These are phyloP conservation scores for Neurospora sp. DNA, from an alignment of 495 filamentous ascomycete species.

Conservation along the genomic window DNA sequence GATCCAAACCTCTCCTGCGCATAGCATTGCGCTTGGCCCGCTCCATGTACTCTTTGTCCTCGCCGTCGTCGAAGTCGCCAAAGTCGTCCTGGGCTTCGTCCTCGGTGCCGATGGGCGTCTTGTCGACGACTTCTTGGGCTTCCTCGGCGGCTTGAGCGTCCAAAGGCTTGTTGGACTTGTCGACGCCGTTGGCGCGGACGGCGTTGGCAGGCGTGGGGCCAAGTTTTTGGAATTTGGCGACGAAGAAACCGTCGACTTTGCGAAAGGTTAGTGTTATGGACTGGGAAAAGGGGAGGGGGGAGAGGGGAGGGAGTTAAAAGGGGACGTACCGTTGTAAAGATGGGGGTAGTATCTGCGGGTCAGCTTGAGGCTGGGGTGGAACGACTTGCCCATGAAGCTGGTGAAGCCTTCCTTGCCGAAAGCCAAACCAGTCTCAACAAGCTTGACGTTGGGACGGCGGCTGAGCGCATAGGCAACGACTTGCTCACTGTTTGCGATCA, in stretches of 20 bases:
- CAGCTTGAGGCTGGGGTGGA: conserved; percentile 73
- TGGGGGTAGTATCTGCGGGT: conserved; percentile 91
- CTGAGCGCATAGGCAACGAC: conserved; percentile 88
- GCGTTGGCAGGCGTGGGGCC: conserved; percentile 57
- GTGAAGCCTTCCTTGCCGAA: conserved; percentile 91
- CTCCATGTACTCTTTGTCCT: conserved; percentile 67
- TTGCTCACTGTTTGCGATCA: conserved; percentile 75
- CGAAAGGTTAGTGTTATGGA: no score
- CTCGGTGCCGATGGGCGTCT: conserved; percentile 38
- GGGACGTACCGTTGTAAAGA: conserved; percentile 53
- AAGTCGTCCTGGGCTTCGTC: conserved; percentile 39
- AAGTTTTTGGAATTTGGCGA: conserved; percentile 91
- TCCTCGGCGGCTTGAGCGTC: conserved; percentile 12
- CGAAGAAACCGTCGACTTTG: conserved; percentile 88
- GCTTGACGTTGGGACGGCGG: conserved; percentile 83
- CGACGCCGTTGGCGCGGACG: conserved; percentile 25
- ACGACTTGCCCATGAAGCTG: conserved; percentile 77
- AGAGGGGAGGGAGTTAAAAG: not conserved
- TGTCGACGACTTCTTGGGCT: conserved; percentile 34
- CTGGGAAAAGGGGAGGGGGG: not conserved
- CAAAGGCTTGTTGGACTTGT: conserved; percentile 25
- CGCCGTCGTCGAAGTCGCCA: conserved; percentile 82
- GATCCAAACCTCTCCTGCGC: conserved; percentile 44
- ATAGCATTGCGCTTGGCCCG: conserved; percentile 57
- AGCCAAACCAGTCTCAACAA: conserved; percentile 86